A percentile compares a stretch with the other conserved stretches of the same genome.
These are phyloP conservation scores for Colletotrichum sp. DNA, from an alignment of 2,329 filamentous ascomycete genomes.

Conservation along the genomic window DNA sequence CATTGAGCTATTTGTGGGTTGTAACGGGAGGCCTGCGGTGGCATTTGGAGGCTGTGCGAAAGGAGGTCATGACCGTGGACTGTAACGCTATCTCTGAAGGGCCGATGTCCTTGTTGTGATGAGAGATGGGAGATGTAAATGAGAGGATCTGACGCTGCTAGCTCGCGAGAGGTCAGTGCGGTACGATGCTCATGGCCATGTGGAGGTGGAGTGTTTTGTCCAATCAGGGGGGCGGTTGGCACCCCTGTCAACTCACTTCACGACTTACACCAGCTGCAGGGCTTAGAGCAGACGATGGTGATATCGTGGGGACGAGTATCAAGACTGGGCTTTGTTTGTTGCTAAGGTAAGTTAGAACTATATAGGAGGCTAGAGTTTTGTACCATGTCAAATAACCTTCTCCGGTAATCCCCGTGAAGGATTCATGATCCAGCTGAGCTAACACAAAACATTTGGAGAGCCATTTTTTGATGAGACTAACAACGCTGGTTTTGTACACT, in stretches of 20 bases:
- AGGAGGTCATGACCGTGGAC: neutral
- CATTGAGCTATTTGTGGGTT: neutral
- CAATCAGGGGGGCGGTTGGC: rapidly evolving
- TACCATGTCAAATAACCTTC: too few relatives aligned
- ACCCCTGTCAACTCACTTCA: neutral
- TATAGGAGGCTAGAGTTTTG: too few relatives aligned
- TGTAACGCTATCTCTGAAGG: neutral
- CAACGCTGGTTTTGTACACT: too few relatives aligned
- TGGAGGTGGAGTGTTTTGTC: neutral
- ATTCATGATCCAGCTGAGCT: too few relatives aligned
- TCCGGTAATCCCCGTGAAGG: too few relatives aligned
- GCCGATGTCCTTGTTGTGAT: neutral
- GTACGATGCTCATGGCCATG: neutral
- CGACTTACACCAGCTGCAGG: neutral
- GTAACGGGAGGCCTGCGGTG: neutral
- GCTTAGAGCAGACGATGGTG: neutral
- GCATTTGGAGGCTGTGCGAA: neutral
- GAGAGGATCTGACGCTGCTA: neutral
- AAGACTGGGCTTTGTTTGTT: too few relatives aligned
- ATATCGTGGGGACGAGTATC: neutral
- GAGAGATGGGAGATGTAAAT: neutral
- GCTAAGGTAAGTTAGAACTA: too few relatives aligned
- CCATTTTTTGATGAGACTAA: too few relatives aligned
- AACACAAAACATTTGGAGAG: too few relatives aligned
- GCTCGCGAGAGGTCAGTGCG: neutral